Percentiles rank a stretch among this genome's conserved stretches.
These are phyloP conservation scores for Claviceps arundinis DNA, from an alignment of 2,329 filamentous ascomycete genomes.

Conservation along the genomic window DNA sequence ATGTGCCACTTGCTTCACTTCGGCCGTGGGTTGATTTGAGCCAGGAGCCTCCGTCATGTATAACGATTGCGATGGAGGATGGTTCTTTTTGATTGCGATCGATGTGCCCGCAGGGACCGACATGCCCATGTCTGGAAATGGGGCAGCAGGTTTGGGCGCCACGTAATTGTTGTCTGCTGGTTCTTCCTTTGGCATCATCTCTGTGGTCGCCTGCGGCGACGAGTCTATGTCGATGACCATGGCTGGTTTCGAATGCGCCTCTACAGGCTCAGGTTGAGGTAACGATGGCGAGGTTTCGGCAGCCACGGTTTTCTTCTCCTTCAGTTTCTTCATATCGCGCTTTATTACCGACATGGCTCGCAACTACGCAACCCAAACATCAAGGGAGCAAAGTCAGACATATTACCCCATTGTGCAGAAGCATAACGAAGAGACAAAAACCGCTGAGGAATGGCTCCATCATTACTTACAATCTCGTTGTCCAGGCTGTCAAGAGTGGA, in stretches of 20 bases:
- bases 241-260: conserved; percentile 22
- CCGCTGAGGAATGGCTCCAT: background rate
- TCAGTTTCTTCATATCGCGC: conserved; percentile 36
- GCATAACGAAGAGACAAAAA: background rate
- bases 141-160: conserved; percentile 27
- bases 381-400: background rate
- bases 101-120: conserved; percentile 9
- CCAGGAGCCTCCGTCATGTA: background rate
- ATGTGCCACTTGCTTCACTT: conserved; percentile 12
- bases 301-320: conserved; percentile 14
- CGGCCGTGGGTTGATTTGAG: conserved; percentile 11
- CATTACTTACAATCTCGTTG: conserved; percentile 36
- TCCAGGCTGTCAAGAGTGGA: conserved; percentile 43
- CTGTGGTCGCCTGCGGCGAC: conserved; percentile 16
- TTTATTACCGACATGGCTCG: conserved; percentile 40
- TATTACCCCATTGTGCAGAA: too few relatives aligned
- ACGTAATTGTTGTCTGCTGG: conserved; percentile 20
- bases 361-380: conserved; percentile 14
- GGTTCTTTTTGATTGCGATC: conserved; percentile 12
- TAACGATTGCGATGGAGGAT: conserved; percentile 1
- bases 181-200: conserved; percentile 15
- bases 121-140: conserved; percentile 43
- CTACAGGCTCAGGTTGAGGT: conserved; percentile 16
- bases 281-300: conserved; percentile 5
- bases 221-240: conserved; percentile 24